Conservation (phyloP, 2,329 filamentous ascomycete species). For the Xylaria sp. region DNA sequence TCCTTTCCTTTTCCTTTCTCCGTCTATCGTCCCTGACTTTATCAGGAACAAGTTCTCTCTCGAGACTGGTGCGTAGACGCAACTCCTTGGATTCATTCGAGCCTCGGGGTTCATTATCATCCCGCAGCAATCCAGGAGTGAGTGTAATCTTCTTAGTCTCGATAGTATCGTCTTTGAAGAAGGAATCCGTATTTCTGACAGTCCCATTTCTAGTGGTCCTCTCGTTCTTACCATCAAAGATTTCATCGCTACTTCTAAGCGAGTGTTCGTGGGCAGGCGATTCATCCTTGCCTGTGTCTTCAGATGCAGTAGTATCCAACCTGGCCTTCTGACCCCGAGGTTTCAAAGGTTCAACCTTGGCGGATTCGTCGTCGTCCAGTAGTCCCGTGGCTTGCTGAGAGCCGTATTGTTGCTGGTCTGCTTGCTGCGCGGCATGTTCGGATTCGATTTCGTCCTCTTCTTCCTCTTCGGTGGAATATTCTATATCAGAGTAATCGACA, state of each 20-base stretch:
- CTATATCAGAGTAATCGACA: constrained; percentile 79
- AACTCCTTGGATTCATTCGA: constrained; percentile 42
- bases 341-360: constrained; percentile 52
- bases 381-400: constrained; percentile 31
- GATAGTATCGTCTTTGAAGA: constrained; percentile 92
- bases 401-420: constrained; percentile 28
- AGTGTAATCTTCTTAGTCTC: constrained; percentile 97
- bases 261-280: constrained; percentile 20
- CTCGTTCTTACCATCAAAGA: constrained; percentile 50
- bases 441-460: constrained; percentile 44
- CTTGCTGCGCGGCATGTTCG: constrained; percentile 31
- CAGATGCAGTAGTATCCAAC: constrained; percentile 32
- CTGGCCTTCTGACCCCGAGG: constrained; percentile 40
- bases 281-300: constrained; percentile 33
- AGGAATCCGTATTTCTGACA: constrained; percentile 87
- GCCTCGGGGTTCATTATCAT: constrained; percentile 56
- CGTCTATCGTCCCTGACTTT: constrained; percentile 59
- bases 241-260: constrained; percentile 59
- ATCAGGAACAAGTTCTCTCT: constrained; percentile 42
- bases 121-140: constrained; percentile 84
- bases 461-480: constrained; percentile 77
- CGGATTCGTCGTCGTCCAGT: constrained; percentile 44
- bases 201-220: constrained; percentile 76
- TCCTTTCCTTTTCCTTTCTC: constrained; percentile 56
- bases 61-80: constrained; percentile 56